A percentile compares a stretch with the other conserved stretches of the same genome.
Conservation (phyloP, 208 protist genomes). For the Wallacemonas sp. region DNA sequence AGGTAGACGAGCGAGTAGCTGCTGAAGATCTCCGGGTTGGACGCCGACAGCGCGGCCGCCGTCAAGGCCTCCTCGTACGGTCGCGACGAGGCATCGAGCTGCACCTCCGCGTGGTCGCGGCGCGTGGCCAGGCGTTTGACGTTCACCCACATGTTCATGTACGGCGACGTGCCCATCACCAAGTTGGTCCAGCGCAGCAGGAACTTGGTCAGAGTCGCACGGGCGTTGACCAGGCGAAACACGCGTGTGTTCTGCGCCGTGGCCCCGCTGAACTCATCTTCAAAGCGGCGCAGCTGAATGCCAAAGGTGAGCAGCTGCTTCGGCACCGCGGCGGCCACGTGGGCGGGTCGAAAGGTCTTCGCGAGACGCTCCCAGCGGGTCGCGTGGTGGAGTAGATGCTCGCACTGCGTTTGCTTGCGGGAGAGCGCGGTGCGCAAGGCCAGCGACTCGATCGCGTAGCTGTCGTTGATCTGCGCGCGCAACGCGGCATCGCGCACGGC, state of each 20-base stretch:
- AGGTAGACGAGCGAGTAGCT: conserved; percentile 45
- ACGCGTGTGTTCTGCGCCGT: conserved; percentile 12
- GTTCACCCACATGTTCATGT: conserved; percentile 18
- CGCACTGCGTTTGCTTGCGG: conserved; percentile 29
- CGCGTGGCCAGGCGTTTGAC: conserved; percentile 12
- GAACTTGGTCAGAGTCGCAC: conserved; percentile 25
- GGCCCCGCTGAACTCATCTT: conserved; percentile 39
- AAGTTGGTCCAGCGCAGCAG: conserved; percentile 77
- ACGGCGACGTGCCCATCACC: conserved; percentile 56
- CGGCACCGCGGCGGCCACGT: conserved; percentile 40
- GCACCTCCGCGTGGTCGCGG: background rate
- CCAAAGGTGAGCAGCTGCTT: conserved; percentile 30
- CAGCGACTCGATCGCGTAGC: conserved; percentile 52
- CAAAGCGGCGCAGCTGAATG: conserved; percentile 34
- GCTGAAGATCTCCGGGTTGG: conserved; percentile 32
- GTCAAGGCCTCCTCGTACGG: background rate
- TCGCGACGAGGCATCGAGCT: background rate
- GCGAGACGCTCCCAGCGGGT: conserved; percentile 76
- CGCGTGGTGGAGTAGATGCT: conserved; percentile 31
- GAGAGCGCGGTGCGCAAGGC: conserved; percentile 51
- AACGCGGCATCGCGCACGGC: conserved; percentile 39
- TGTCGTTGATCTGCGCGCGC: conserved; percentile 68
- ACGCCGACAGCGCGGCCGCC: background rate
- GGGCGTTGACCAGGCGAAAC: conserved; percentile 9
- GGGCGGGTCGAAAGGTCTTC: conserved; percentile 67